Evolutionary conservation across 257 asterid genomes (phyloP), one percentile per base, ranked within the genome.

Genomic region (Lycium ferocissimum): DNA sequence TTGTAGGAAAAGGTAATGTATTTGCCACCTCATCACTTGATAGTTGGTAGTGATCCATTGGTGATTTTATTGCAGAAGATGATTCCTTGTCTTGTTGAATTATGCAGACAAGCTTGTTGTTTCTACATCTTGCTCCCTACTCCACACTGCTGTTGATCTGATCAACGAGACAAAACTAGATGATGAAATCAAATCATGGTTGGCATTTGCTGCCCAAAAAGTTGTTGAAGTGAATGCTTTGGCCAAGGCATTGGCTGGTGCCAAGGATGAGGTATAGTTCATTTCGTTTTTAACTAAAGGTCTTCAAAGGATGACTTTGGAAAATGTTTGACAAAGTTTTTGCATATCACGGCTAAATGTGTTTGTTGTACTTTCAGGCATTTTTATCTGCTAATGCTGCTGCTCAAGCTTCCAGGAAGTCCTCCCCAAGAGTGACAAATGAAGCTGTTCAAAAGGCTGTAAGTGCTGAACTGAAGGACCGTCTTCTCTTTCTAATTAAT

Each of bases 401-500:
- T 35, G 98, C 99, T 87, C 98, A 88, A 91, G 98, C 98, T 89
- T 96, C 99, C 71, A 93, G 99, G 85, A 96, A 92, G 87, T 91
- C 97, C 85, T 96, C 99, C 40, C 99, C 99, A 14, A 90, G 98
- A 87, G 99, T 95, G 87, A 96, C 83, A 8, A 94, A 96, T 54
- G 96, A 93, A 88, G 97, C 98, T 86, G 99, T 96, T 81, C 97
- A 96, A 70, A 96, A 96, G 93, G 98, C 99, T 88, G 99, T 96
- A 89, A 91, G 99, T 91, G 88, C 84, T 85, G 79, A 58, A 38
- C 86, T 59, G 73, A 35, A 61, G 6, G 67, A 5, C 75, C 3
- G 63, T 7, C 1, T 43, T 83, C 54, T 4, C 72, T 43, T 22
- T 59, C 40, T 73, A 3, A 54, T 61, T 47, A 3, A 49, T 56